Evolutionary conservation across 106 monocot genomes (phyloP).

Genomic region (Allium sativum): DNA sequence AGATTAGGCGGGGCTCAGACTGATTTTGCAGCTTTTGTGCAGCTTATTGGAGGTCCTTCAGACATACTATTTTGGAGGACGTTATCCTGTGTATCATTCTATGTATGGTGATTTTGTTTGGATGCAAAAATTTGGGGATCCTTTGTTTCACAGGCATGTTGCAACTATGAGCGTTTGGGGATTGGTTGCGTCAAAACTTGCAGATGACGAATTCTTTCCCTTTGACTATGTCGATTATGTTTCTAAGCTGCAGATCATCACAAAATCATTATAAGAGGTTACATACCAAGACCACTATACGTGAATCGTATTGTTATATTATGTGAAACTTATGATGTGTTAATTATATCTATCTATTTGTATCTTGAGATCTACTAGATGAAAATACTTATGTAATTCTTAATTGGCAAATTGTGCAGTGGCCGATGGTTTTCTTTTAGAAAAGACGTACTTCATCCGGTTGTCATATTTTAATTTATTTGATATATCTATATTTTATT

Average conservation of each 20-base stretch:
- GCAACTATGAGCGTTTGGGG: slow-evolving; percentile 70
- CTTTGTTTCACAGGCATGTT: slow-evolving; percentile 41
- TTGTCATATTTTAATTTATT: no score
- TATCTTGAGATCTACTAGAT: no score
- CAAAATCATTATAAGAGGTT: no score
- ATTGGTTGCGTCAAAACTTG: slow-evolving; percentile 52
- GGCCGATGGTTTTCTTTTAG: no score
- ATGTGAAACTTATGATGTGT: no score
- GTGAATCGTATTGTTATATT: no score
- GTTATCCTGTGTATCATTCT: slow-evolving; percentile 46
- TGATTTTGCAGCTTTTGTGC: slow-evolving; percentile 69
- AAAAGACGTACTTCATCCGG: no score
- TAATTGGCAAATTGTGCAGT: no score
- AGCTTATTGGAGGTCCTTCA: slow-evolving; percentile 77
- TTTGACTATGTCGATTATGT: slow-evolving; percentile 62
- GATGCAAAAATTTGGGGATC: slow-evolving; percentile 64
- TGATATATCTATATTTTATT: no score
- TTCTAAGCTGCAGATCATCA: slow-evolving; percentile 52
- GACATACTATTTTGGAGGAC: slow-evolving; percentile 57
- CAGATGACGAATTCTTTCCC: slow-evolving; percentile 68
- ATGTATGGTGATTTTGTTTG: slow-evolving; percentile 49
- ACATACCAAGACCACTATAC: no score
- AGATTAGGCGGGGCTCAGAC: slow-evolving; percentile 62
- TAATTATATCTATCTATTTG: no score
- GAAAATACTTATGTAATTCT: no score